These are phyloP conservation scores for Cutaneotrichosporon spelunceum DNA, from an alignment of 1,284 basidiomycete genomes.

Conservation along the genomic window DNA sequence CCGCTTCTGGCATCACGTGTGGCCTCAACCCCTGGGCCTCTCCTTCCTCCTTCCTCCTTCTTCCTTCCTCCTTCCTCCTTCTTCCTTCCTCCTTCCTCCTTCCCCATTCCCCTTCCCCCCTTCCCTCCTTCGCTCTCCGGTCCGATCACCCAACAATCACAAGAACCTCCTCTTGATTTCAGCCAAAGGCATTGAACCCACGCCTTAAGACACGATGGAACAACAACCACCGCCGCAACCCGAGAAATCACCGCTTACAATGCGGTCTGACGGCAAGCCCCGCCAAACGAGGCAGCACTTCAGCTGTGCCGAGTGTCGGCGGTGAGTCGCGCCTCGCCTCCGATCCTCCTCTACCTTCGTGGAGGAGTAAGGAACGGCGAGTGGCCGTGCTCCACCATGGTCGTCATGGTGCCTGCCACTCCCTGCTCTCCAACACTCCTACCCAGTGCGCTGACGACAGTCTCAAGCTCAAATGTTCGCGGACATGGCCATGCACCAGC, in stretches of 20 bases:
- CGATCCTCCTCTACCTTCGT: neutral
- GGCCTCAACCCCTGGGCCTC: too few relatives aligned
- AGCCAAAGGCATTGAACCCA: neutral
- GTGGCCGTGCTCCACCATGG: neutral
- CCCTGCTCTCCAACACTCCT: neutral
- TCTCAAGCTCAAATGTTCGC: constrained; percentile 26
- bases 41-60: too few relatives aligned
- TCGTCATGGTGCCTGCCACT: neutral
- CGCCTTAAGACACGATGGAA: neutral
- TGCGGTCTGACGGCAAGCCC: constrained; percentile 7
- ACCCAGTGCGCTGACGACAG: constrained; percentile 13
- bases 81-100: too few relatives aligned
- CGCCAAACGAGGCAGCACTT: constrained; percentile 16
- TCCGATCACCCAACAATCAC: neutral
- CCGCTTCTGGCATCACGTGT: too few relatives aligned
- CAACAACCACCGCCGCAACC: neutral
- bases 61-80: too few relatives aligned
- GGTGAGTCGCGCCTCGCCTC: constrained; percentile 12
- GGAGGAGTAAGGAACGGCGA: too few relatives aligned
- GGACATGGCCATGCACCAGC: constrained; percentile 24
- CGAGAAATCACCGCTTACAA: neutral
- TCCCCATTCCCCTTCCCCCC: too few relatives aligned
- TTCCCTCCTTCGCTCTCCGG: neutral
- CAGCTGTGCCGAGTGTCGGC: constrained; percentile 23
- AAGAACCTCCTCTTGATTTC: neutral